A percentile compares a stretch with the other conserved stretches of the same genome.
phyloP scores from a whole-genome alignment of 257 asterid genomes.

The Nyctanthes arbortristis region DNA sequence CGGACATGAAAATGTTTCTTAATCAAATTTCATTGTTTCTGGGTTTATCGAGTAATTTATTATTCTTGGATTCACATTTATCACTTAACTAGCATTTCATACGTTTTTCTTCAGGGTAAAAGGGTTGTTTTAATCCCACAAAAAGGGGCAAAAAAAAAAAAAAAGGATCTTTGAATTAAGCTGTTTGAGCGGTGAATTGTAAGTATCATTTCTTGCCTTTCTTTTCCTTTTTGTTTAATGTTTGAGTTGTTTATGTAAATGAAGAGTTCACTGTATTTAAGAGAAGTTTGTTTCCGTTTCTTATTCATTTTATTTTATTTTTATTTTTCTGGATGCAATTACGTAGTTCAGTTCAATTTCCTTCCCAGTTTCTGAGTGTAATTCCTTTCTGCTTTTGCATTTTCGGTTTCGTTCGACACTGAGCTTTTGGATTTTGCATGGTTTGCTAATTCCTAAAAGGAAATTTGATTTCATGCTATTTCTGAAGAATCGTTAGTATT shows the following conservation, averaged over 20 bases:
- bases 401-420: too few relatives aligned
- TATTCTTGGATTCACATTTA: not conserved
- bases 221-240: not conserved
- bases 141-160: too few relatives aligned
- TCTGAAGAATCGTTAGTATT: conserved; percentile 14
- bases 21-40: conserved; percentile 52
- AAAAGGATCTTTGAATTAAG: too few relatives aligned
- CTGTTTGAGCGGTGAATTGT: conserved; percentile 16
- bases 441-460: conserved; percentile 5
- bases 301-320: conserved; percentile 16
- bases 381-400: conserved; percentile 12
- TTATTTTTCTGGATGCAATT: conserved; percentile 14
- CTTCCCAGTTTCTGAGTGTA: conserved; percentile 21
- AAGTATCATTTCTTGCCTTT: conserved; percentile 20
- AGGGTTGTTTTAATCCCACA: not conserved
- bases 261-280: conserved; percentile 11
- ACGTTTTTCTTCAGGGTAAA: not conserved
- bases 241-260: not conserved
- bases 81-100: not conserved
- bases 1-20: conserved; percentile 47
- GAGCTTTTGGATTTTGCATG: conserved; percentile 36
- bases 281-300: conserved; percentile 1
- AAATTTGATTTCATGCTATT: conserved; percentile 11
- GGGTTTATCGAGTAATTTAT: conserved; percentile 34
- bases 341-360: not conserved